Evolutionary conservation across 208 protist species (phyloP), one percentile per base, ranked within the genome.

Genomic region (Sergeia podlipaevii): DNA sequence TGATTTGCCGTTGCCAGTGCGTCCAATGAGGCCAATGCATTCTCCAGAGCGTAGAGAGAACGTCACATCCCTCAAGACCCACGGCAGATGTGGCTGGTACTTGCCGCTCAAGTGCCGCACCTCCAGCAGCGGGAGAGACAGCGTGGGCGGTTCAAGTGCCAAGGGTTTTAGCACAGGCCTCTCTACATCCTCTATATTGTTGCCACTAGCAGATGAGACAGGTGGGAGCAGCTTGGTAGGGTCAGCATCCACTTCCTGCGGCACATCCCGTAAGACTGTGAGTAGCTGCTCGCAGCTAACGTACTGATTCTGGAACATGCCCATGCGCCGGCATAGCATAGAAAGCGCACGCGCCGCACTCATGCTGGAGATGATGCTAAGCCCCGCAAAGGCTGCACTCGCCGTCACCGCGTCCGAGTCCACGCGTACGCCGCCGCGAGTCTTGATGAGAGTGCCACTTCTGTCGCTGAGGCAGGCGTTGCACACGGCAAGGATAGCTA

Each of bases 1-100:
- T 6, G 87, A 94, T 66, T 94, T 94, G 34, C 87, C 87, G 48
- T 76, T 88, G 47, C 89, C 89, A 23, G 82, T 91, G 33, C 68
- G 67, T 6, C 89, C 89, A 68, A 93, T 80, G 17, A 96, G 44
- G 21, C 80, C 80, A 28, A 89, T 52, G 23, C 76, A 79, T 57
- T 88, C 86, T 26, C 63, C 65, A 1, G 61, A 58, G 21, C 41
- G 55, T 10, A 96, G 57, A 4, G 38, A 24, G 49, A 89, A 75
- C 38, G 29, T 72, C 7, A 97, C 71, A 60, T 78, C 68, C 4
- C 59, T 28, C n/a, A 96, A 65, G 26, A 89, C 86, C 34, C 56
- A 83, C 29, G 78, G 79, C 5, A 91, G 60, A 32, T 75, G 60
- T 2, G 65, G 49, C 20, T 82, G 64, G 54, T 97, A 97, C 39